A percentile compares a stretch with the other conserved stretches of the same genome.
Evolutionary conservation across 306 rosid genomes (phyloP).

Genomic region (Geum urbanum): DNA sequence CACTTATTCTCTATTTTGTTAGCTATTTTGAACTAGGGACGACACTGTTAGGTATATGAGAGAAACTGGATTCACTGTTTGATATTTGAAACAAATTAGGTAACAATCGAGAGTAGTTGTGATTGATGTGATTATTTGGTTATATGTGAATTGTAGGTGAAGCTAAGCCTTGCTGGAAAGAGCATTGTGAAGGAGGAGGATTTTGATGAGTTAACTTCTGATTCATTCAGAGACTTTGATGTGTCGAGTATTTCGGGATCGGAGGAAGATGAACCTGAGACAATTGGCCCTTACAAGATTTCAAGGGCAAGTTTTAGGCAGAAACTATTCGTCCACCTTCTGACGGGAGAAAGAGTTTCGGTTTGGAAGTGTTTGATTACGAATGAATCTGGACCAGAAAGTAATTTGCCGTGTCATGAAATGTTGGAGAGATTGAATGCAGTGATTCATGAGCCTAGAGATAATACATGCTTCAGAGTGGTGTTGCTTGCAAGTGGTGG

Average conservation of each 20-base stretch:
- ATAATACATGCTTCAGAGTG: conserved; percentile 55
- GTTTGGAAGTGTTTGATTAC: conserved; percentile 75
- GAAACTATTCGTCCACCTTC: conserved; percentile 53
- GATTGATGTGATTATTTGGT: conserved; percentile 14
- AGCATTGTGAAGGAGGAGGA: conserved; percentile 86
- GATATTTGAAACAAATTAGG: too few relatives aligned
- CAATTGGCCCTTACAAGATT: conserved; percentile 26
- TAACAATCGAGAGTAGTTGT: too few relatives aligned
- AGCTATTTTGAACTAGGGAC: too few relatives aligned
- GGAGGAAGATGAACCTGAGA: conserved; percentile 62
- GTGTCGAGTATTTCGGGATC: conserved; percentile 96
- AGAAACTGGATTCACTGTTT: too few relatives aligned
- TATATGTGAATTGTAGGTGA: conserved; percentile 54
- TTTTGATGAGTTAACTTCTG: conserved; percentile 78
- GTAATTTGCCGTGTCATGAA: conserved; percentile 34
- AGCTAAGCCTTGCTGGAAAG: conserved; percentile 83
- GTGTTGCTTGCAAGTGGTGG: conserved; percentile 92
- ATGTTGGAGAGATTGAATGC: conserved; percentile 51
- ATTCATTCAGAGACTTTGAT: conserved; percentile 74
- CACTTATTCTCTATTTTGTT: neutral
- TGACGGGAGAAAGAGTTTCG: conserved; percentile 62
- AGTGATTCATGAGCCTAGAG: conserved; percentile 58
- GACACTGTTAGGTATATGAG: too few relatives aligned
- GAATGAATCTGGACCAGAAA: conserved; percentile 47
- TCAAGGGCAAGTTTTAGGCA: conserved; percentile 42